Conservation (phyloP, 345 rosid genomes). For the Alliaria petiolata region DNA sequence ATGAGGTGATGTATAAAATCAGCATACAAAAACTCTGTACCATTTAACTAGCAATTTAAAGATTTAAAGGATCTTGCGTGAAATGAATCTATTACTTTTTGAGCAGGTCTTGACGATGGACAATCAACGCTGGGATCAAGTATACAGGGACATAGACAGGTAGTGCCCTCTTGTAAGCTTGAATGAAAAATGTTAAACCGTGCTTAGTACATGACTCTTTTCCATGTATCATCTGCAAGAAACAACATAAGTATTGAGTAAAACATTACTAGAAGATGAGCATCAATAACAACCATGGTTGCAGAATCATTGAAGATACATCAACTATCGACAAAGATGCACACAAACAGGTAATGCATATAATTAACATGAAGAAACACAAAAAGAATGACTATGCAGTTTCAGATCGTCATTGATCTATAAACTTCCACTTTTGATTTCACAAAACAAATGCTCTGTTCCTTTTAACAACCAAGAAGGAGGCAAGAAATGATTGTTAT, state of each 20-base stretch:
- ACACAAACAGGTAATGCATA: neutral
- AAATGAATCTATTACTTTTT: constrained; percentile 48
- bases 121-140: constrained; percentile 82
- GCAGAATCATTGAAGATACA: neutral
- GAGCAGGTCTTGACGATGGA: constrained; percentile 80
- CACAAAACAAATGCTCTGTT: neutral
- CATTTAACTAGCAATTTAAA: neutral
- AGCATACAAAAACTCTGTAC: neutral
- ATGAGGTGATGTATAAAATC: neutral
- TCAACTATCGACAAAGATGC: neutral
- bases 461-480: neutral
- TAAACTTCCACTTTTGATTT: constrained; percentile 12
- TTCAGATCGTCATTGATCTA: constrained; percentile 13
- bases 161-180: constrained; percentile 84
- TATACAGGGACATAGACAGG: constrained; percentile 96
- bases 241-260: constrained; percentile 10
- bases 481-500: neutral
- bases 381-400: constrained; percentile 28
- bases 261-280: neutral
- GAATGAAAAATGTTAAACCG: constrained; percentile 54
- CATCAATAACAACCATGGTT: neutral
- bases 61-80: neutral
- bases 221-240: constrained; percentile 83
- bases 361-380: neutral
- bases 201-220: constrained; percentile 72